phyloP scores from a whole-genome alignment of 2,329 filamentous ascomycete species.

The Neonectria coccinea region DNA sequence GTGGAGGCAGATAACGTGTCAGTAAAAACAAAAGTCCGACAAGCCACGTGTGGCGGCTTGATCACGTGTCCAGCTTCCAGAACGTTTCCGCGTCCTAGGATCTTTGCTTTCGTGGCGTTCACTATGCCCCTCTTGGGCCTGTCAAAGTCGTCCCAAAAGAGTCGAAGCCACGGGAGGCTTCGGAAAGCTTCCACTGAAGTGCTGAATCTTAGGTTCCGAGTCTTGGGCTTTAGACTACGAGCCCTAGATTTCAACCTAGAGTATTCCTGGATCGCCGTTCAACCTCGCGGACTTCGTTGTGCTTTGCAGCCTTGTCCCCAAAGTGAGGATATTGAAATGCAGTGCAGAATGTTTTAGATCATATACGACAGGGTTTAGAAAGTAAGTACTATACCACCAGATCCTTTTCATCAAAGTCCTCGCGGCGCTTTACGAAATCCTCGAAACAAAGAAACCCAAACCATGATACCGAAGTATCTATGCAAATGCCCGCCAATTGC shows the following conservation, averaged over 20 bases:
- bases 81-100: conserved; percentile 9
- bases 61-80: conserved; percentile 23
- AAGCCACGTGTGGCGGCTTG: too few species aligned
- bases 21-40: neutral
- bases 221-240: too few species aligned
- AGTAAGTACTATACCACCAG: neutral
- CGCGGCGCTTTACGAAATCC: conserved; percentile 1
- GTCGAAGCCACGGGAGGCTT: neutral
- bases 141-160: conserved; percentile 4
- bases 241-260: neutral
- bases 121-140: conserved; percentile 10
- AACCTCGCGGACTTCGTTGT: neutral
- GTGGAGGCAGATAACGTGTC: neutral
- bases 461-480: conserved; percentile 18
- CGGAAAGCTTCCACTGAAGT: neutral
- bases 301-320: neutral
- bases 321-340: neutral
- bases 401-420: conserved; percentile 8
- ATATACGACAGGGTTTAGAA: conserved; percentile 3
- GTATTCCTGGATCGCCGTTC: neutral
- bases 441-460: conserved; percentile 8
- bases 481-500: conserved; percentile 36
- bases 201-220: too few species aligned
- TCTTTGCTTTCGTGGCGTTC: neutral
- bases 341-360: neutral